Conservation (phyloP, 495 filamentous ascomycete species). For the Penicillium silybi region DNA sequence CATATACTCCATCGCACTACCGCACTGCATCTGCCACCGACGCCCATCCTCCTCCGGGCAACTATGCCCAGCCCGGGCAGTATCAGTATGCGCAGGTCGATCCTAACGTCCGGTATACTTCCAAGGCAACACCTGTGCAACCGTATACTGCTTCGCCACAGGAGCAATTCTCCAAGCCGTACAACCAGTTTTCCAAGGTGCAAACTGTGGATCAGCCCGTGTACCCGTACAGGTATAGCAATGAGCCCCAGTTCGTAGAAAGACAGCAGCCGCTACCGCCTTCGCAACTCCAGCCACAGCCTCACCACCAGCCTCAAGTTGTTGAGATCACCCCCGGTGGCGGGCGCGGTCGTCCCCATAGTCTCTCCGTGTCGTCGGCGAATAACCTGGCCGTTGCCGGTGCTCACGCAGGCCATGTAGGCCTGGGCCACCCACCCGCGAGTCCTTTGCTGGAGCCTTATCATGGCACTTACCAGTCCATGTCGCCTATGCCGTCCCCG, state of each 20-base stretch:
- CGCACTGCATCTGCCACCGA: slow-evolving; percentile 25
- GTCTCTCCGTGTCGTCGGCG: slow-evolving; percentile 39
- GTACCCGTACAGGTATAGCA: slow-evolving; percentile 21
- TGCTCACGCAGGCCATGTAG: slow-evolving; percentile 16
- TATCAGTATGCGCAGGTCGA: slow-evolving; percentile 45
- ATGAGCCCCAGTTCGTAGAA: slow-evolving; percentile 15
- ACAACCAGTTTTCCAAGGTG: slow-evolving; percentile 18
- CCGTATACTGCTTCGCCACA: slow-evolving; percentile 21
- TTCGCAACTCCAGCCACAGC: slow-evolving; percentile 12
- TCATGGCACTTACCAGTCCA: slow-evolving; percentile 88
- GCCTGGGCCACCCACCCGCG: slow-evolving; percentile 54
- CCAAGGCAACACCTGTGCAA: slow-evolving; percentile 30
- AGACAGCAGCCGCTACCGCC: slow-evolving; percentile 5
- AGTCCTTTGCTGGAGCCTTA: slow-evolving; percentile 91
- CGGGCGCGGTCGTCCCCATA: slow-evolving; percentile 29
- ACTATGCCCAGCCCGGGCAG: slow-evolving; percentile 31
- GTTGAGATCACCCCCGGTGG: slow-evolving; percentile 42
- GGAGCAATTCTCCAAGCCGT: slow-evolving; percentile 20
- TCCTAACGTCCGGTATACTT: slow-evolving; percentile 41
- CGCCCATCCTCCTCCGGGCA: slow-evolving; percentile 10
- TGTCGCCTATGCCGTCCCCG: slow-evolving; percentile 91
- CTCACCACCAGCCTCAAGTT: slow-evolving; percentile 33
- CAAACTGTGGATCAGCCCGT: slow-evolving; percentile 10
- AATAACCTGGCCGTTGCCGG: slow-evolving; percentile 33
- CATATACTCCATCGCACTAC: slow-evolving; percentile 24